Evolutionary conservation across 176 grass and related monocot species (phyloP).

Genomic region (Musa itinerans): DNA sequence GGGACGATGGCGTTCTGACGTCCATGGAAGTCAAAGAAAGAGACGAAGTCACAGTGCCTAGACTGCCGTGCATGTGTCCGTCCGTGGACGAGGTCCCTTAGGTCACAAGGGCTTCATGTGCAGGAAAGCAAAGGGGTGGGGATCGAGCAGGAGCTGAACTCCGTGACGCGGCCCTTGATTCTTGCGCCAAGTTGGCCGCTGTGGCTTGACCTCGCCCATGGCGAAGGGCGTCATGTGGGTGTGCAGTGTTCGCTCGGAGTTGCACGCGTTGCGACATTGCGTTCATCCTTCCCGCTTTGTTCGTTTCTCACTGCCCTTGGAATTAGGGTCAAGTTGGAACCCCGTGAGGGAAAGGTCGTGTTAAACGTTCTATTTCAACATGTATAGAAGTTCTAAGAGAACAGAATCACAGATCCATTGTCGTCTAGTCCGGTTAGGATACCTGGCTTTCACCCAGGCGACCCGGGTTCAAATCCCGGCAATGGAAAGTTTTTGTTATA

Average conservation of each 20-base stretch:
- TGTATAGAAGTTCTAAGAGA: too few species aligned
- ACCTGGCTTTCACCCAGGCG: slow-evolving; percentile 94
- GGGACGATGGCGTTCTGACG: not conserved
- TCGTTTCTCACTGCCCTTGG: not conserved
- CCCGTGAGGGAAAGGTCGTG: not conserved
- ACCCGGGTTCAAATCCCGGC: slow-evolving; percentile 99
- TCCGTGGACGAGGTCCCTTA: not conserved
- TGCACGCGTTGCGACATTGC: not conserved
- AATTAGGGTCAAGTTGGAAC: not conserved
- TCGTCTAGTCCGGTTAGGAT: slow-evolving; percentile 98
- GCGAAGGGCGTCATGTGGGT: not conserved
- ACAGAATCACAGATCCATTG: slow-evolving; percentile 32
- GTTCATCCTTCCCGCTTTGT: not conserved
- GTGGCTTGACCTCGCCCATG: too few species aligned
- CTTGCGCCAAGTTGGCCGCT: too few species aligned
- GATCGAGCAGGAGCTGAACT: too few species aligned
- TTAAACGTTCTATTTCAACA: too few species aligned
- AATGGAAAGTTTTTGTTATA: slow-evolving; percentile 32
- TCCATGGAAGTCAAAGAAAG: not conserved
- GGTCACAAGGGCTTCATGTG: too few species aligned
- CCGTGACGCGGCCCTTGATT: too few species aligned
- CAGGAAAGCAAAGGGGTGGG: too few species aligned
- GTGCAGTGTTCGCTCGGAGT: not conserved
- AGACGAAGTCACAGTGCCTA: not conserved
- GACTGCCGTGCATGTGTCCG: not conserved